These are phyloP conservation scores for Suhomyces terraborum DNA, from an alignment of 1,139 yeast species.

Conservation along the genomic window DNA sequence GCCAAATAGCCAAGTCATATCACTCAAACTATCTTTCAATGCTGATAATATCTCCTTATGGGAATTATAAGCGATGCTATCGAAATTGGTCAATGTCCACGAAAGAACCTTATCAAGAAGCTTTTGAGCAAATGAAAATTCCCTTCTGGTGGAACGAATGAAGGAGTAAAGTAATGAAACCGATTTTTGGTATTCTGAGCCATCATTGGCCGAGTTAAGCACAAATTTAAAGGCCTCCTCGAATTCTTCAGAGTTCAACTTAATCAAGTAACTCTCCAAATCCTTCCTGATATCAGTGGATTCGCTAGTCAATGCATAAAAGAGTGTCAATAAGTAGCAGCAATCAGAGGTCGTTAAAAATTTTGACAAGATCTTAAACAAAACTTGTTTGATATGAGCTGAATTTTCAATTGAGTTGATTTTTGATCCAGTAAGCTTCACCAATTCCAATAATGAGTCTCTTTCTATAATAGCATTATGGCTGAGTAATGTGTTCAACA, in stretches of 20 bases:
- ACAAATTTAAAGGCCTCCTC: slow-evolving; percentile 5
- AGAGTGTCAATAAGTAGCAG: slow-evolving; percentile 23
- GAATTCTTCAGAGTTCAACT: slow-evolving; percentile 2
- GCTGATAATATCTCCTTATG: slow-evolving; percentile 18
- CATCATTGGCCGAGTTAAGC: slow-evolving; percentile 1
- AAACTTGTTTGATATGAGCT: slow-evolving; percentile 1
- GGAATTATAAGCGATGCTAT: slow-evolving; percentile 9
- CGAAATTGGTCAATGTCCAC: slow-evolving; percentile 12
- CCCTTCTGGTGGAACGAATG: slow-evolving; percentile 9
- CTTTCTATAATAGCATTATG: slow-evolving; percentile 11
- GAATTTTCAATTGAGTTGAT: slow-evolving; percentile 4
- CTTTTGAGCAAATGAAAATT: background rate
- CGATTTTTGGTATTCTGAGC: slow-evolving; percentile 2
- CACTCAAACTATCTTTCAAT: slow-evolving; percentile 45
- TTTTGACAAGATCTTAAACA: slow-evolving; percentile 15
- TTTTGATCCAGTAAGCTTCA: slow-evolving; percentile 7
- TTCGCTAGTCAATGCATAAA: slow-evolving; percentile 19
- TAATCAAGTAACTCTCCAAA: slow-evolving; percentile 3
- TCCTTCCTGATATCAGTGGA: background rate
- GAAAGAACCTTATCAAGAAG: slow-evolving; percentile 15
- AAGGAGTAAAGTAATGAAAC: slow-evolving; percentile 12
- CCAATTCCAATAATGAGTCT: slow-evolving; percentile 10
- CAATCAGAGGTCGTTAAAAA: slow-evolving; percentile 18
- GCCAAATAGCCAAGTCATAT: slow-evolving; percentile 59
- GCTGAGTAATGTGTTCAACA: slow-evolving; percentile 3